Evolutionary conservation across 495 filamentous ascomycete species (phyloP), one percentile per base, ranked within the genome.

Genomic region (Hyphodiscus hymeniophilus): DNA sequence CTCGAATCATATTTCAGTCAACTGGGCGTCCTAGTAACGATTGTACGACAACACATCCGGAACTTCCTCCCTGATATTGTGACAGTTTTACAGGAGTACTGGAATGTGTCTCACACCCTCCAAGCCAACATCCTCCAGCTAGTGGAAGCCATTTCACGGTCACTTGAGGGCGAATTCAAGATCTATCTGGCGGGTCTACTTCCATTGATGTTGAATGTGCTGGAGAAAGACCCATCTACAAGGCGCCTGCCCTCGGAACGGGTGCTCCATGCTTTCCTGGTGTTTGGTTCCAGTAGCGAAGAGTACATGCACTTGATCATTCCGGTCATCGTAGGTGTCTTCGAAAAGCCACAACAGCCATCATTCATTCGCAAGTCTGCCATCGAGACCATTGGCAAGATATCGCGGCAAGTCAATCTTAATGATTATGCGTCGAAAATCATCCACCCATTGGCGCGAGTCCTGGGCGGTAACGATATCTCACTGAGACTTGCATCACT

Each of bases 231-330:
- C 56, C 65, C 63, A n/a, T 79, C 81, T 5, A 72, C 73, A 2
- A 84, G 82, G 55, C 71, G 85, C 16, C 75, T 79, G 39, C 82
- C 91, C 11, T 90, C 86, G 0, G 88, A 94, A 63, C 89, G 83
- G 55, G 87, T 97, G 15, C 73, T 99, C 11, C 94, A 97, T 64
- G 87, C 90, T 2, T 92, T 99, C 59, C 70, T 97, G 32, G 83
- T 99, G 0, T 96, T 99, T 62, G 92, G 94, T n/a, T 81, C 89
- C 12, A 95, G 89, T 58, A 85, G 82, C 13, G 92, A 97, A 62
- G 91, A 96, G 62, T 96, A 97, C 64, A 97, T 99, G 92, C 92
- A 97, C 64, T 74, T 99, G 23, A 97, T 99, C 54, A 89, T 99
- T 30, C 92, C 92, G 7, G 84, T 90, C n/a, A 85, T 99, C 50